These are phyloP conservation scores for Monilinia aucupariae DNA, from an alignment of 2,329 filamentous ascomycete genomes.

Conservation along the genomic window DNA sequence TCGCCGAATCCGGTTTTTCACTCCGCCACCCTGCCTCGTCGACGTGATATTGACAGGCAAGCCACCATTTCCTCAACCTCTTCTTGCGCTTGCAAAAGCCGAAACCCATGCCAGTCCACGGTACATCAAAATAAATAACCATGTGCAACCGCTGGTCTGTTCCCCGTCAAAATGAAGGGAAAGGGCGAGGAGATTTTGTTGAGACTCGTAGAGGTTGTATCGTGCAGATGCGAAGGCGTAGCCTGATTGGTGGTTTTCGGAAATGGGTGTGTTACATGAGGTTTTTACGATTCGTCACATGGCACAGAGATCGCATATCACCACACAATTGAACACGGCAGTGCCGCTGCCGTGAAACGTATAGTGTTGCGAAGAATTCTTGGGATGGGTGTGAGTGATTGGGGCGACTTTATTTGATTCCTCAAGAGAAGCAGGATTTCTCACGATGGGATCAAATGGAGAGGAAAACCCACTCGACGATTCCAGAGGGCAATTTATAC, in stretches of 20 bases:
- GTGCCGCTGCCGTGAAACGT: conserved; percentile 17
- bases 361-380: background rate
- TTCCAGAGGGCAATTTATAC: background rate
- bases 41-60: conserved; percentile 10
- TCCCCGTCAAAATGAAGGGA: conserved; percentile 2
- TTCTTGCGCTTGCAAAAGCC: background rate
- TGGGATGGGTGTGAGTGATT: background rate
- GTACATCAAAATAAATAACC: conserved; percentile 7
- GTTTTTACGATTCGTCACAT: conserved; percentile 17
- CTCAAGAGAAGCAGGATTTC: background rate
- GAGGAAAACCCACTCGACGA: background rate
- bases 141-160: background rate
- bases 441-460: background rate
- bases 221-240: background rate
- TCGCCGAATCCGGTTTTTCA: background rate
- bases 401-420: background rate
- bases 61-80: background rate
- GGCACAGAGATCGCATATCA: conserved; percentile 18
- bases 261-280: conserved; percentile 13
- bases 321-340: conserved; percentile 12
- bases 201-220: background rate
- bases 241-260: background rate
- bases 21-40: conserved; percentile 3
- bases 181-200: background rate
- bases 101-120: background rate